These are phyloP conservation scores for Trichomonas tenax DNA, from an alignment of 208 protist species.

Conservation along the genomic window DNA sequence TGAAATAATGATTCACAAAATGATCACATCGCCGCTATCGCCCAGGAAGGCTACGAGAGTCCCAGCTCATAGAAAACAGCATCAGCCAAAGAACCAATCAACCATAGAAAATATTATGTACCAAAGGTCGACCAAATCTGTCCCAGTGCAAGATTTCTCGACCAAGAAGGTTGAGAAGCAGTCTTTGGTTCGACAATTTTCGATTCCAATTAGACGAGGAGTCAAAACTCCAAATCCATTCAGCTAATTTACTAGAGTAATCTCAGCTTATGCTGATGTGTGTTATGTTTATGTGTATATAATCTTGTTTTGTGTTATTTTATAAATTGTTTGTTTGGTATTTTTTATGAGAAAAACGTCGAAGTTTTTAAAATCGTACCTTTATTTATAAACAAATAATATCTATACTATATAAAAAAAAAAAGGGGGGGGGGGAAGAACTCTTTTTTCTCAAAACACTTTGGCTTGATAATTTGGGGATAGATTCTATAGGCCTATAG, in stretches of 20 bases:
- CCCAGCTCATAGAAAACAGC: background rate
- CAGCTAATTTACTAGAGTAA: background rate
- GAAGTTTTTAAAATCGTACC: no score
- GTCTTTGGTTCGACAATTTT: background rate
- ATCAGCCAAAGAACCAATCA: background rate
- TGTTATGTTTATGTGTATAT: no score
- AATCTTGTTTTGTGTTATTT: no score
- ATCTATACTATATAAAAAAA: no score
- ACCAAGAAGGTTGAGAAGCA: background rate
- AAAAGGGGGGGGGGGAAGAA: no score
- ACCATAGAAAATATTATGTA: background rate
- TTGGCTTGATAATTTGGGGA: no score
- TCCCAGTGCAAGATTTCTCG: background rate
- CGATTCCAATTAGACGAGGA: background rate
- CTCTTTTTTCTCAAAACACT: no score
- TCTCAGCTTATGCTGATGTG: no score
- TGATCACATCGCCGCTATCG: background rate
- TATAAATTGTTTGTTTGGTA: no score
- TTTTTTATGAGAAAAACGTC: no score
- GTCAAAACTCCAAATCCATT: background rate
- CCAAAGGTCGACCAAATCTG: background rate
- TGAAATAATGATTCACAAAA: background rate
- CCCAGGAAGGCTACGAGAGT: background rate
- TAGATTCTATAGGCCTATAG: no score
- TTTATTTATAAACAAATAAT: no score